A percentile compares a stretch with the other conserved stretches of the same genome.
These are phyloP conservation scores for Takashimella tepidaria DNA, from an alignment of 1,284 basidiomycete species.

Conservation along the genomic window DNA sequence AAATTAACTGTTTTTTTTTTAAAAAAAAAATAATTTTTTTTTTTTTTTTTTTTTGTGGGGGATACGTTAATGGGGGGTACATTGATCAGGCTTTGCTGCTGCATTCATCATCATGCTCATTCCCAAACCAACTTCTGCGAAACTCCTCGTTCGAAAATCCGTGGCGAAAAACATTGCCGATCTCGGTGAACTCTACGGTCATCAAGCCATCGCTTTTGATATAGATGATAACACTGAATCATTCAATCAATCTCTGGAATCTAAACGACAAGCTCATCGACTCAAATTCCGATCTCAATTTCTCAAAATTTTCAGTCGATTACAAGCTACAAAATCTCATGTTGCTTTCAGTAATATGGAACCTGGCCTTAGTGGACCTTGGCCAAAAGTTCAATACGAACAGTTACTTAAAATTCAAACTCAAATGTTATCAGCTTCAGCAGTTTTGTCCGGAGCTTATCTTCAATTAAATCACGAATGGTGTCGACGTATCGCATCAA, in stretches of 20 bases:
- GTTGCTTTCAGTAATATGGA: constrained; percentile 34
- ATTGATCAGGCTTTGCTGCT: constrained; percentile 41
- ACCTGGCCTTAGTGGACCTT: constrained; percentile 39
- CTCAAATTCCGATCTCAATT: constrained; percentile 26
- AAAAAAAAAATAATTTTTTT: no score
- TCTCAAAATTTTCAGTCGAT: constrained; percentile 27
- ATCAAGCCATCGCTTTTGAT: constrained; percentile 38
- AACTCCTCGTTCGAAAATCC: constrained; percentile 33
- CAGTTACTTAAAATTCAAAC: constrained; percentile 25
- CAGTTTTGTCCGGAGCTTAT: constrained; percentile 34
- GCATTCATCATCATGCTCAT: constrained; percentile 42
- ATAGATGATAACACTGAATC: constrained; percentile 20
- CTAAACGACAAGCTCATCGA: no score
- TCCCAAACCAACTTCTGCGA: constrained; percentile 41
- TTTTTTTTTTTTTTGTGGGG: no score
- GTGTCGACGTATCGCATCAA: constrained; percentile 23
- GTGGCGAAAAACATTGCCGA: constrained; percentile 37
- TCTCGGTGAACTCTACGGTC: constrained; percentile 38
- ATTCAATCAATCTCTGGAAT: constrained; percentile 2
- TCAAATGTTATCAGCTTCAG: constrained; percentile 30
- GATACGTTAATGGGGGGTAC: no score
- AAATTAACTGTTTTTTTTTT: no score
- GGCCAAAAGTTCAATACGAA: constrained; percentile 41
- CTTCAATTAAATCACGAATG: constrained; percentile 29
- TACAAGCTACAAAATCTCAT: constrained; percentile 29